These are phyloP conservation scores for Pinus albicaulis DNA, from an alignment of 75 land plant species.

Conservation along the genomic window DNA sequence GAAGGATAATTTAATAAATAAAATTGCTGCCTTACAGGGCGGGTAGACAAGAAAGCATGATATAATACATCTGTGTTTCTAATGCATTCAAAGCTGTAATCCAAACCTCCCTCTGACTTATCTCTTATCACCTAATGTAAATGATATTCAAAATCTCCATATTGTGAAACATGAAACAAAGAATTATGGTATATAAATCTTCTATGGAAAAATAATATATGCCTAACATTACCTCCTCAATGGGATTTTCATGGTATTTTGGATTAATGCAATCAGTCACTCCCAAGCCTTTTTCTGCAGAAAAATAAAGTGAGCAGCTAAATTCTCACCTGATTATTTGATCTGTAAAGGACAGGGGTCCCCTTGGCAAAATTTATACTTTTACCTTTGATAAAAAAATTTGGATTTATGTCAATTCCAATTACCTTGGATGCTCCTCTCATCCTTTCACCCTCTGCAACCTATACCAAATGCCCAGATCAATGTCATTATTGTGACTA, in stretches of 20 bases:
- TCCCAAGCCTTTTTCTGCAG: constrained; percentile 45
- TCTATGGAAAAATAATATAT: not conserved
- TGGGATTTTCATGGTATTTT: constrained; percentile 34
- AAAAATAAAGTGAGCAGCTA: too few species aligned
- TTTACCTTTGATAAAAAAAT: constrained; percentile 37
- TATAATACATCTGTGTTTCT: constrained; percentile 63
- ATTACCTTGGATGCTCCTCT: constrained; percentile 62
- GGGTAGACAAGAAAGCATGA: constrained; percentile 61
- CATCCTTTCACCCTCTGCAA: constrained; percentile 57
- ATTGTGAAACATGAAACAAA: not conserved
- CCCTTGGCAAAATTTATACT: too few species aligned
- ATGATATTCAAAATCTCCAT: not conserved
- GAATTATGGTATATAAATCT: not conserved
- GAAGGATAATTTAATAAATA: not conserved
- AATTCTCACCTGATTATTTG: too few species aligned
- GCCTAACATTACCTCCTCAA: constrained; percentile 43
- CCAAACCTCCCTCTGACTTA: constrained; percentile 73
- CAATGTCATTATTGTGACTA: not conserved
- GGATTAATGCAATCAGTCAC: constrained; percentile 71
- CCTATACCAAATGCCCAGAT: constrained; percentile 25
- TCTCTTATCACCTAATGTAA: constrained; percentile 55
- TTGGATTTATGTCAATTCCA: constrained; percentile 50
- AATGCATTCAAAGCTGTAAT: constrained; percentile 79
- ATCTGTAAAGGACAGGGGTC: too few species aligned
- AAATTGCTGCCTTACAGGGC: constrained; percentile 34